phyloP scores from a whole-genome alignment of 2,329 filamentous ascomycete species.

The Scedosporium boydii region DNA sequence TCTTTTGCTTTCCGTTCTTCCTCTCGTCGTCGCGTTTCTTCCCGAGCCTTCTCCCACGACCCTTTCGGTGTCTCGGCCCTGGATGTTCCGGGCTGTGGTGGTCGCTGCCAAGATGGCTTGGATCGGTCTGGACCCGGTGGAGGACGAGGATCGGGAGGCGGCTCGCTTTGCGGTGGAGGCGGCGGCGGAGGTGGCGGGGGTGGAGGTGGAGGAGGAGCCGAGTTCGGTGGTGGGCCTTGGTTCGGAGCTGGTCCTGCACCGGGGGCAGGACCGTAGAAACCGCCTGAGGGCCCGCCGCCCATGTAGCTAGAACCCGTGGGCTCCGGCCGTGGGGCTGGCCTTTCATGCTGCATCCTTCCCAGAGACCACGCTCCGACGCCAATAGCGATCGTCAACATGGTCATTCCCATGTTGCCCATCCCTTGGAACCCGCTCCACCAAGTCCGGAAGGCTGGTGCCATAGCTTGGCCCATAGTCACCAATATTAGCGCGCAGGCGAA shows the following conservation, averaged over 20 bases:
- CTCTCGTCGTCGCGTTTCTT: constrained; percentile 54
- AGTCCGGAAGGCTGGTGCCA: constrained; percentile 62
- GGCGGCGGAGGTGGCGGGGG: constrained; percentile 27
- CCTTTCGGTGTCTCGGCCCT: constrained; percentile 8
- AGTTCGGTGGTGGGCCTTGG: constrained; percentile 19
- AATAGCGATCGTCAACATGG: constrained; percentile 62
- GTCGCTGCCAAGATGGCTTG: constrained; percentile 28
- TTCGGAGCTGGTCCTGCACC: constrained; percentile 23
- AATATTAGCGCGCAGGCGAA: constrained; percentile 67
- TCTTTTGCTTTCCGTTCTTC: constrained; percentile 54
- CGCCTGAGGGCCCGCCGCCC: constrained; percentile 15
- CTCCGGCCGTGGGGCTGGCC: constrained; percentile 9
- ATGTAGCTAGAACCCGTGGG: constrained; percentile 8
- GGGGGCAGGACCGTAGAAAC: constrained; percentile 20
- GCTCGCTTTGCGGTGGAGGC: constrained; percentile 23
- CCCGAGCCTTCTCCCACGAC: constrained; percentile 60
- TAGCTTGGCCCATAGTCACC: constrained; percentile 61
- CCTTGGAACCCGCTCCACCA: constrained; percentile 67
- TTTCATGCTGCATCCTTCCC: constrained; percentile 26
- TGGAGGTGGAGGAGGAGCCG: constrained; percentile 11
- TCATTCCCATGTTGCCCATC: constrained; percentile 63
- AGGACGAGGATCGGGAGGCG: constrained; percentile 19
- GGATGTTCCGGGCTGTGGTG: constrained; percentile 12
- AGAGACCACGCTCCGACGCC: constrained; percentile 68
- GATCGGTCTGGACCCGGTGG: constrained; percentile 21